phyloP scores from a whole-genome alignment of 139 green algal species.

The Micractinium conductrix region DNA sequence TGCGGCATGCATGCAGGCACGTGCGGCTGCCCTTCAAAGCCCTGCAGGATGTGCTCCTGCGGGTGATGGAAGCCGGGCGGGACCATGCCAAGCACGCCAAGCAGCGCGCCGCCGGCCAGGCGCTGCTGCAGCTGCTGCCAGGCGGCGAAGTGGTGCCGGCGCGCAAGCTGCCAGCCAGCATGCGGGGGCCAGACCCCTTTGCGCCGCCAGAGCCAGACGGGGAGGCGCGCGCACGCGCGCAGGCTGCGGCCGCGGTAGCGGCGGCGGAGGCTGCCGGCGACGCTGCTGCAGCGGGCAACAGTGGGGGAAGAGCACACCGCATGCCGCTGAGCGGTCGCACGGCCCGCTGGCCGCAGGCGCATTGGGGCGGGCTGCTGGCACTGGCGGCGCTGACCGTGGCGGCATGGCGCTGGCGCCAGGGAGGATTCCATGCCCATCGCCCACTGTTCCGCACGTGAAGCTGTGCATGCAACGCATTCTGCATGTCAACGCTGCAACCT shows the following conservation, averaged over 20 bases:
- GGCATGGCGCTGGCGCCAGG: neutral
- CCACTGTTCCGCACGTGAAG: too few species aligned
- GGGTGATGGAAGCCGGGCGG: neutral
- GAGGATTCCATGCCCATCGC: neutral
- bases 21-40: neutral
- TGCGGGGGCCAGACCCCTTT: neutral
- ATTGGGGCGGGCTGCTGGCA: neutral
- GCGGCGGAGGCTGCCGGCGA: neutral
- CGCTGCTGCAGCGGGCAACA: neutral
- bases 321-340: too few species aligned
- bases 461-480: too few species aligned
- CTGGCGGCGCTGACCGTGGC: neutral
- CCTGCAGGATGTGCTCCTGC: neutral
- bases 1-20: neutral
- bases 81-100: neutral
- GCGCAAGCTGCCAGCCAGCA: neutral
- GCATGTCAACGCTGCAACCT: too few species aligned
- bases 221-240: too few species aligned
- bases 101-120: neutral
- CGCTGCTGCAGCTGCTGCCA: neutral
- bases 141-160: neutral
- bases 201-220: too few species aligned
- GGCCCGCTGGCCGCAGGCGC: neutral
- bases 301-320: neutral
- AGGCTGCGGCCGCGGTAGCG: neutral